Percentiles rank a stretch among this genome's conserved stretches.
These are phyloP conservation scores for Rhizomucor miehei DNA, from an alignment of 371 early-diverging fungal species.

Conservation along the genomic window DNA sequence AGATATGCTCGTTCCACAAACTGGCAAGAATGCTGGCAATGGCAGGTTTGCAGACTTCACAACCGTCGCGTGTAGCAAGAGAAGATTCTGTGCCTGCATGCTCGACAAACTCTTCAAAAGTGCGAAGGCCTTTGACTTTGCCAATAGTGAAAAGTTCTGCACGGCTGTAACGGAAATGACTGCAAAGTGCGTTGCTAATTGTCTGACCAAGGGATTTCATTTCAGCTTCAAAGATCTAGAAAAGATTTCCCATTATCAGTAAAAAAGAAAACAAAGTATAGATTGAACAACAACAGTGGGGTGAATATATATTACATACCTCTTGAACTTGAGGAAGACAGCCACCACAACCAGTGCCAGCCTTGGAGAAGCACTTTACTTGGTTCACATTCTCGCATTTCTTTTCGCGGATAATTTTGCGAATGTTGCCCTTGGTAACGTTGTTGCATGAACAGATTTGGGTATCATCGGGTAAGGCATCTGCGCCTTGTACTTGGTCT, in stretches of 20 bases:
- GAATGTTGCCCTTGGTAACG: slow-evolving; percentile 59
- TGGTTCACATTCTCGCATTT: slow-evolving; percentile 51
- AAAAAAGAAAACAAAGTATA: no score
- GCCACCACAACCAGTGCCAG: slow-evolving; percentile 62
- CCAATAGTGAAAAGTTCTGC: slow-evolving; percentile 63
- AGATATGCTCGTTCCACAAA: slow-evolving; percentile 62
- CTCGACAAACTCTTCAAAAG: slow-evolving; percentile 47
- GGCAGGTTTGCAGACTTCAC: slow-evolving; percentile 66
- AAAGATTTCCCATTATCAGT: no score
- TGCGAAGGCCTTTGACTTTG: slow-evolving; percentile 51
- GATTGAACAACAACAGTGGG: background rate
- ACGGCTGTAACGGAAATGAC: slow-evolving; percentile 61
- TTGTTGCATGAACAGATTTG: slow-evolving; percentile 74
- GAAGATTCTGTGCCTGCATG: slow-evolving; percentile 36
- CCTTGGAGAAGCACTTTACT: slow-evolving; percentile 57
- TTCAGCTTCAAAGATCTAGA: slow-evolving; percentile 59
- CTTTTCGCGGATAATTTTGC: slow-evolving; percentile 36
- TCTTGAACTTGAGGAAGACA: slow-evolving; percentile 55
- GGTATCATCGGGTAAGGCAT: slow-evolving; percentile 61
- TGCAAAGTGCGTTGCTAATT: slow-evolving; percentile 52
- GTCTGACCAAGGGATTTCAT: slow-evolving; percentile 55
- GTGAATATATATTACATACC: slow-evolving; percentile 1
- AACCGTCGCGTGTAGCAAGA: slow-evolving; percentile 29
- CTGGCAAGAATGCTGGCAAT: slow-evolving; percentile 67
- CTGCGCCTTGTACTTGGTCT: slow-evolving; percentile 32